Conservation (phyloP, 768 basidiomycete genomes). For the Phlegmacium glaucopus region DNA sequence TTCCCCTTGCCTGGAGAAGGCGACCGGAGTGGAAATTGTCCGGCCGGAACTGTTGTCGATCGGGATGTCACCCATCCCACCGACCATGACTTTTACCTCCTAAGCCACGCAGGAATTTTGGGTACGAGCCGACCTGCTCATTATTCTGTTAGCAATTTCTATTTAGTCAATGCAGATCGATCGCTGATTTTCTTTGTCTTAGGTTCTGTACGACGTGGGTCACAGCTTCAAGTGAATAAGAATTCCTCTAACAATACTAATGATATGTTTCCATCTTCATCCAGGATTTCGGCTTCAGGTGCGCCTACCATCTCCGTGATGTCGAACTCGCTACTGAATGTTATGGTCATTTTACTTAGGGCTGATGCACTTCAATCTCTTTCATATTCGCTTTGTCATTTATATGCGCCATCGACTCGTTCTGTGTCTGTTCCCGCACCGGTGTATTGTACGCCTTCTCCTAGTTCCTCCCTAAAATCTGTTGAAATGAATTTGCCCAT, state of each 20-base stretch:
- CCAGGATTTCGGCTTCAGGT: slow-evolving; percentile 56
- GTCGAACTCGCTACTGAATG: neutral
- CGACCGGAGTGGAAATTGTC: slow-evolving; percentile 69
- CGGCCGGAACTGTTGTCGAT: slow-evolving; percentile 78
- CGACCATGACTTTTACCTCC: slow-evolving; percentile 77
- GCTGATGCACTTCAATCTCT: slow-evolving; percentile 64
- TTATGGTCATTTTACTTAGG: slow-evolving; percentile 23
- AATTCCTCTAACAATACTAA: slow-evolving; percentile 20
- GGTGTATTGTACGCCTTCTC: slow-evolving; percentile 59
- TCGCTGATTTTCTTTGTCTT: neutral
- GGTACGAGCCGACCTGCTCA: slow-evolving; percentile 62
- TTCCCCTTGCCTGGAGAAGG: slow-evolving; percentile 29
- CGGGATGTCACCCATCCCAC: slow-evolving; percentile 64
- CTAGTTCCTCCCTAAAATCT: neutral
- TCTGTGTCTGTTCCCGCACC: slow-evolving; percentile 82
- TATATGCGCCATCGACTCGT: slow-evolving; percentile 73
- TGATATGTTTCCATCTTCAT: neutral
- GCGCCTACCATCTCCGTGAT: slow-evolving; percentile 10
- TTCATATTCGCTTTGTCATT: slow-evolving; percentile 69
- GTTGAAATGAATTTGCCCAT: neutral
- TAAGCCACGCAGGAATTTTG: slow-evolving; percentile 72
- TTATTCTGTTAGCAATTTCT: slow-evolving; percentile 45
- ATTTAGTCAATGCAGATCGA: neutral
- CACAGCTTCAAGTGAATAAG: neutral
- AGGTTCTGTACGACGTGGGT: slow-evolving; percentile 43